These are phyloP conservation scores for Zea mays DNA, from an alignment of 176 grass and related monocot species.

Conservation along the genomic window DNA sequence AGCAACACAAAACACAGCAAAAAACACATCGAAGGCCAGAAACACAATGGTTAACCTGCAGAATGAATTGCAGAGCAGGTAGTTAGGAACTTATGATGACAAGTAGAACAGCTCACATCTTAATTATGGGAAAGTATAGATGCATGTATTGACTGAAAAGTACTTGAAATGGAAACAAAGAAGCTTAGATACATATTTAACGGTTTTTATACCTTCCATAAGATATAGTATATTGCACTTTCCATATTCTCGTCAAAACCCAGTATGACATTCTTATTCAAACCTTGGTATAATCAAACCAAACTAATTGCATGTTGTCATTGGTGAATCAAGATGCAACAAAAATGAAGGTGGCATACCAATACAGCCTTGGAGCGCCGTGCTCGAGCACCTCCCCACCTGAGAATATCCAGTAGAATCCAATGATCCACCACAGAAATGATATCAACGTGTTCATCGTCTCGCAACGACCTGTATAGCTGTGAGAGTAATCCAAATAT, in stretches of 20 bases:
- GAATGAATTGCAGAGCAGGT: slow-evolving; percentile 16
- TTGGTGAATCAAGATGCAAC: background rate
- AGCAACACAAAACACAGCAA: slow-evolving; percentile 76
- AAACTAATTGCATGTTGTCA: background rate
- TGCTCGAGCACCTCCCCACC: slow-evolving; percentile 67
- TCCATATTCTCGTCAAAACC: background rate
- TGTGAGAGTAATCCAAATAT: slow-evolving; percentile 39
- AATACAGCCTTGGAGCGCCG: slow-evolving; percentile 82
- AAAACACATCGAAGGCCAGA: slow-evolving; percentile 86
- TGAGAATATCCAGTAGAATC: slow-evolving; percentile 88
- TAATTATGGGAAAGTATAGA: background rate
- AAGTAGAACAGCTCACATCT: background rate
- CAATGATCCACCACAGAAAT: slow-evolving; percentile 95
- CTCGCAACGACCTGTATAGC: slow-evolving; percentile 66
- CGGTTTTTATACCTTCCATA: background rate
- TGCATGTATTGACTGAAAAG: background rate
- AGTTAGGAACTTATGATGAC: background rate
- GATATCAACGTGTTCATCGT: slow-evolving; percentile 78
- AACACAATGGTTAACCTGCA: slow-evolving; percentile 81
- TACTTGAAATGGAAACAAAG: background rate
- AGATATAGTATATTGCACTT: background rate
- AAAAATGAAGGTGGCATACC: slow-evolving; percentile 47
- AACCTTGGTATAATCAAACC: background rate
- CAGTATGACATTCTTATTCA: background rate
- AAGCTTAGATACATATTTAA: background rate